Percentiles rank a stretch among this genome's conserved stretches.
Evolutionary conservation across 2,329 filamentous ascomycete species (phyloP).

Genomic region (Cylindrodendrum hubeiense): DNA sequence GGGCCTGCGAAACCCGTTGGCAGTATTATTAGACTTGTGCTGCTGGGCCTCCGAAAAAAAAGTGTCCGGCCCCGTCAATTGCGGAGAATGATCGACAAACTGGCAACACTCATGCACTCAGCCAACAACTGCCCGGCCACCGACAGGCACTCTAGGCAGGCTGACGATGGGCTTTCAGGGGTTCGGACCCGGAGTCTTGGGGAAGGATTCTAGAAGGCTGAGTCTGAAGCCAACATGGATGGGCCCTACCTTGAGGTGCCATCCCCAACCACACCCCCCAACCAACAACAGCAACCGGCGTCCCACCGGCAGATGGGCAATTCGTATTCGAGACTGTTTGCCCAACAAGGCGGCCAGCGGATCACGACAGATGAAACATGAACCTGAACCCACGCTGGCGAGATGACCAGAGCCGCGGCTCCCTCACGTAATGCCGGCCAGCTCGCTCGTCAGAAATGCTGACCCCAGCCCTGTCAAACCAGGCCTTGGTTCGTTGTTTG

Average conservation of each 20-base stretch:
- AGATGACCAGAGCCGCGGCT: background rate
- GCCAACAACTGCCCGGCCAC: constrained; percentile 17
- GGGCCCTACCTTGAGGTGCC: background rate
- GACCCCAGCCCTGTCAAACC: background rate
- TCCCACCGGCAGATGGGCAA: constrained; percentile 2
- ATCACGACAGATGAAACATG: constrained; percentile 16
- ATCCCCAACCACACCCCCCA: background rate
- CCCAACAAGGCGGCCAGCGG: constrained; percentile 1
- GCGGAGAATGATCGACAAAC: constrained; percentile 33
- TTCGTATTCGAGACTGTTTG: background rate
- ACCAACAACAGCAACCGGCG: background rate
- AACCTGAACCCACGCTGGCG: background rate
- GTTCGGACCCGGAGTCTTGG: constrained; percentile 24
- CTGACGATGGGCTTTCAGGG: constrained; percentile 33
- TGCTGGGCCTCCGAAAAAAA: constrained; percentile 5
- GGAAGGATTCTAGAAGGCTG: constrained; percentile 46
- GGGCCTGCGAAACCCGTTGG: constrained; percentile 15
- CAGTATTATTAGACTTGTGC: constrained; percentile 6
- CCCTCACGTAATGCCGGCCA: constrained; percentile 5
- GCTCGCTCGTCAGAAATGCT: background rate
- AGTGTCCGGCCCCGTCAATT: constrained; percentile 26
- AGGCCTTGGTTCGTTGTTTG: constrained; percentile 1
- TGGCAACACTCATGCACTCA: constrained; percentile 23
- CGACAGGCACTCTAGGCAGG: constrained; percentile 30
- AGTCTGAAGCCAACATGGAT: constrained; percentile 28